Conservation (phyloP, 306 rosid species). For the Pyrus communis region DNA sequence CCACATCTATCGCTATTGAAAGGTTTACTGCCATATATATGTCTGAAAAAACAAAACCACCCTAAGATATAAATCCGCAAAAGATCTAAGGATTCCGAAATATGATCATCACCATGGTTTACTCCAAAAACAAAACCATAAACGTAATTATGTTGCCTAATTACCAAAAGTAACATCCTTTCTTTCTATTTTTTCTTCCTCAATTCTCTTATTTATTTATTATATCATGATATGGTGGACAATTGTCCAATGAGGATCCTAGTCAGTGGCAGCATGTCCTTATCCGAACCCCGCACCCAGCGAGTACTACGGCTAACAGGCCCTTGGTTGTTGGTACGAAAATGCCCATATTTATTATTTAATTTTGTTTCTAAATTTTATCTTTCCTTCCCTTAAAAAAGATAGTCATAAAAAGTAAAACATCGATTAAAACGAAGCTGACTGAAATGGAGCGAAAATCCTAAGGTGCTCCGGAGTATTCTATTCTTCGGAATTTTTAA, state of each 20-base stretch:
- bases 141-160: background rate
- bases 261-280: background rate
- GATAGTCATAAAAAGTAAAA: background rate
- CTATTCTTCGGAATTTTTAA: no score
- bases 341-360: background rate
- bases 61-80: background rate
- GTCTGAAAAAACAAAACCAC: background rate
- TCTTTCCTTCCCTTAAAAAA: background rate
- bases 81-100: background rate
- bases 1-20: background rate
- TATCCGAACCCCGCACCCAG: background rate
- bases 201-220: background rate
- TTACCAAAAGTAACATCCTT: background rate
- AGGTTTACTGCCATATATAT: background rate
- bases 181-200: background rate
- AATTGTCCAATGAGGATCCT: background rate
- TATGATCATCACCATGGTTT: background rate
- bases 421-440: slow-evolving; percentile 7
- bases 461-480: background rate
- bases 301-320: background rate
- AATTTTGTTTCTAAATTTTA: background rate
- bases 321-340: background rate
- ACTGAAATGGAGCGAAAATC: no score
- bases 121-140: background rate
- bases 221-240: background rate